A percentile compares a stretch with the other conserved stretches of the same genome.
These are phyloP conservation scores for Phytophthora tubulina DNA, from an alignment of 352 stramenopile genomes.

Conservation along the genomic window DNA sequence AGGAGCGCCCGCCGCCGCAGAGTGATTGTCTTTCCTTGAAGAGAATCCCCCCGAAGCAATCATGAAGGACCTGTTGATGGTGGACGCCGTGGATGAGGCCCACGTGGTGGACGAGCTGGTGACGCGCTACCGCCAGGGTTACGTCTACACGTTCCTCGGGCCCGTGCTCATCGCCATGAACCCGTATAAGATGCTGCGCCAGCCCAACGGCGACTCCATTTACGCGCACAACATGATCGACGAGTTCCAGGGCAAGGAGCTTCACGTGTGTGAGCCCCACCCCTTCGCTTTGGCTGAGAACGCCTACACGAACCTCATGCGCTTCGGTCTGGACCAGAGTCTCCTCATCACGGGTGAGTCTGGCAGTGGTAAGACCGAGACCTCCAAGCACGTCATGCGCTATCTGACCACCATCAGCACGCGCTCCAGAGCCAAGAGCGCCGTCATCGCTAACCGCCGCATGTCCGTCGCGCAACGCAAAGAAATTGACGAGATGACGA, in stretches of 20 bases:
- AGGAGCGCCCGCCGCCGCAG: conserved; percentile 4
- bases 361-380: conserved; percentile 95
- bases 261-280: conserved; percentile 85
- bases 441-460: conserved; percentile 77
- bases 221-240: conserved; percentile 84
- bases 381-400: conserved; percentile 96
- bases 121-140: conserved; percentile 77
- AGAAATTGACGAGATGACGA: conserved; percentile 76
- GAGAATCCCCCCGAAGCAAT: conserved; percentile 4
- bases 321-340: conserved; percentile 85
- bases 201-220: conserved; percentile 76
- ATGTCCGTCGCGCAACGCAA: conserved; percentile 84
- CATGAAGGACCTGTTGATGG: conserved; percentile 83
- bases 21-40: conserved; percentile 33
- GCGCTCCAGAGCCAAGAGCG: conserved; percentile 69
- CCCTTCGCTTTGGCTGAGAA: conserved; percentile 88
- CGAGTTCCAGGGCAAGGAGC: conserved; percentile 82
- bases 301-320: conserved; percentile 92
- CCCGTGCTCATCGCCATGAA: conserved; percentile 92
- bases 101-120: conserved; percentile 84
- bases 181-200: conserved; percentile 88
- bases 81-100: conserved; percentile 79
- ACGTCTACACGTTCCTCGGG: conserved; percentile 94
- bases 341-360: conserved; percentile 89
- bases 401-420: conserved; percentile 93